Evolutionary conservation across 352 stramenopile species (phyloP).

Genomic region (Peronospora destructor): DNA sequence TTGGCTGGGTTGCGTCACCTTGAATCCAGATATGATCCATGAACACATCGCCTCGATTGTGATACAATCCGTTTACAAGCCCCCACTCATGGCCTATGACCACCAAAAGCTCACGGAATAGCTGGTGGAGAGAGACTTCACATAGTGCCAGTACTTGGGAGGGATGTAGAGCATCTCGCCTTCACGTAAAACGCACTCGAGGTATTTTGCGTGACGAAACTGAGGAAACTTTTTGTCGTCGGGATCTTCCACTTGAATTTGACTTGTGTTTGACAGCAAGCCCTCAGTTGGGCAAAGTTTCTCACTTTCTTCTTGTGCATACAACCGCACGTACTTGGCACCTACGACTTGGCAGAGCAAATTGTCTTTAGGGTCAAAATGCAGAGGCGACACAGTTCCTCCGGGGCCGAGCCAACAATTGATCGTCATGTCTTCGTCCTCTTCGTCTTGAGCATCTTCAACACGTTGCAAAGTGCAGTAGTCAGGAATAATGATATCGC

Average conservation of each 20-base stretch:
- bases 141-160: constrained; percentile 84
- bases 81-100: constrained; percentile 16
- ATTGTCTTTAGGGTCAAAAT: constrained; percentile 89
- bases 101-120: constrained; percentile 86
- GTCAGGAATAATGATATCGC: constrained; percentile 83
- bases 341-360: constrained; percentile 84
- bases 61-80: not conserved
- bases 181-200: constrained; percentile 62
- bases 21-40: not conserved
- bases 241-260: constrained; percentile 55
- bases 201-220: constrained; percentile 44
- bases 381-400: constrained; percentile 77
- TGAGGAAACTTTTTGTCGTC: constrained; percentile 47
- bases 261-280: constrained; percentile 79
- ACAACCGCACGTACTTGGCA: constrained; percentile 78
- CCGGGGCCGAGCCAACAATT: constrained; percentile 86
- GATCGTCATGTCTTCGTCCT: constrained; percentile 61
- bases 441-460: constrained; percentile 31
- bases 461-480: constrained; percentile 75
- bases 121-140: constrained; percentile 68
- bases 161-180: constrained; percentile 88
- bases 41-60: not conserved
- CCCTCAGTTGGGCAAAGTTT: constrained; percentile 82
- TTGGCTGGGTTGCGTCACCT: not conserved
- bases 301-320: constrained; percentile 53